phyloP scores from a whole-genome alignment of 2,329 filamentous ascomycete species.

The Peltaster fructicola region DNA sequence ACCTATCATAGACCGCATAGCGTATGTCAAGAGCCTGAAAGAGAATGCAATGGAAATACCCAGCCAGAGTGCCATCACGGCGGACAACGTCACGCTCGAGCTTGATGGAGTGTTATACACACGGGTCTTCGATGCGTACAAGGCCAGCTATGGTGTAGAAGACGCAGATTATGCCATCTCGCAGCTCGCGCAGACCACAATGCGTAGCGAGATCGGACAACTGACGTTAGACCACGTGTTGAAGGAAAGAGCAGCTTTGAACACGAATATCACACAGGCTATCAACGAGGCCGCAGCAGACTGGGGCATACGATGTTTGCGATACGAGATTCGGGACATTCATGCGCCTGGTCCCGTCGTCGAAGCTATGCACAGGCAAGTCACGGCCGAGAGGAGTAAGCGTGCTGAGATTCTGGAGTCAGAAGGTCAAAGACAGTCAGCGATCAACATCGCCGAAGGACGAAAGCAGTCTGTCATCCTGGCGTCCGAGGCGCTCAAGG shows the following conservation, averaged over 20 bases:
- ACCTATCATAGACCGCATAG: constrained; percentile 85
- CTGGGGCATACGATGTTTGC: constrained; percentile 89
- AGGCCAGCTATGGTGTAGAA: constrained; percentile 95
- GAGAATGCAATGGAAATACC: constrained; percentile 93
- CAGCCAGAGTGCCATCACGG: constrained; percentile 92
- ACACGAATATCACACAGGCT: constrained; percentile 94
- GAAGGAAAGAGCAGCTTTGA: constrained; percentile 89
- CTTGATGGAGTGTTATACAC: constrained; percentile 93
- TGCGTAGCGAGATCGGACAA: constrained; percentile 97
- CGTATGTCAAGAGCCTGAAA: constrained; percentile 95
- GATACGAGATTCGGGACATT: constrained; percentile 97
- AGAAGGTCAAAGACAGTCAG: constrained; percentile 88
- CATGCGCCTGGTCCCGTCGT: constrained; percentile 88
- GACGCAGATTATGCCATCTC: constrained; percentile 98
- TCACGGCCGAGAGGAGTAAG: constrained; percentile 93
- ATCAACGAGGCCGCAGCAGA: constrained; percentile 96
- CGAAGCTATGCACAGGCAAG: constrained; percentile 94
- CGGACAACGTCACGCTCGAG: constrained; percentile 94
- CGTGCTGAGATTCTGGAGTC: constrained; percentile 94
- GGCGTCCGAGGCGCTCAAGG: constrained; percentile 75
- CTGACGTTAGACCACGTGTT: constrained; percentile 91
- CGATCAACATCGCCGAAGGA: constrained; percentile 97
- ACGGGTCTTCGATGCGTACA: constrained; percentile 92
- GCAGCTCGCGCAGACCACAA: constrained; percentile 93
- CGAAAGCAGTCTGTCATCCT: constrained; percentile 94